phyloP scores from a whole-genome alignment of 108 stramenopile genomes.

The Cyclotella choctawhatcheeana region DNA sequence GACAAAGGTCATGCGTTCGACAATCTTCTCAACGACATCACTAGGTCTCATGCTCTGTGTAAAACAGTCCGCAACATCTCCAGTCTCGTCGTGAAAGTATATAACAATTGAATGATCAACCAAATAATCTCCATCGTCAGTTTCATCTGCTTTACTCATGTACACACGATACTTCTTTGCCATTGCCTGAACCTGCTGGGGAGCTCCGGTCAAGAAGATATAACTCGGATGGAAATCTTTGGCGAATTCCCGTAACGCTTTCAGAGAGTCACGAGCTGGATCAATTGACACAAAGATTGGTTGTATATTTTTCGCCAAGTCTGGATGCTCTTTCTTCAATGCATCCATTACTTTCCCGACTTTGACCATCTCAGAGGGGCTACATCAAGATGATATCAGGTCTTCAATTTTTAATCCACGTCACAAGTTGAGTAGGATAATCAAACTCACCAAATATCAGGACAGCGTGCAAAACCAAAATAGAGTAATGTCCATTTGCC shows the following conservation, averaged over 20 bases:
- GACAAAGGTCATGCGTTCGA: conserved; percentile 80
- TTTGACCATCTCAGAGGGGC: conserved; percentile 98
- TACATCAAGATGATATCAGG: no score
- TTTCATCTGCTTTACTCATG: conserved; percentile 93
- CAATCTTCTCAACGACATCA: conserved; percentile 92
- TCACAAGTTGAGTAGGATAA: neutral
- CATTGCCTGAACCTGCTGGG: conserved; percentile 94
- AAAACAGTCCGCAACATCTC: conserved; percentile 97
- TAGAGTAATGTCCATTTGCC: conserved; percentile 95
- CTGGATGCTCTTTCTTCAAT: conserved; percentile 77
- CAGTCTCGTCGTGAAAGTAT: conserved; percentile 96
- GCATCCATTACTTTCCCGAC: conserved; percentile 92
- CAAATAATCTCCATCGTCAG: conserved; percentile 97
- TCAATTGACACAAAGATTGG: conserved; percentile 98
- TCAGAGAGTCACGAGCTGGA: conserved; percentile 96
- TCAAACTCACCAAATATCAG: conserved; percentile 93
- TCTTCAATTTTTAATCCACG: no score
- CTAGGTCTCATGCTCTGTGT: conserved; percentile 95
- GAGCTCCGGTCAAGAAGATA: conserved; percentile 92
- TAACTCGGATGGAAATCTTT: conserved; percentile 96
- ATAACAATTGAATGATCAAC: conserved; percentile 99
- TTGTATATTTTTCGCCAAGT: conserved; percentile 71
- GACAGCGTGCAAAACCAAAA: conserved; percentile 99
- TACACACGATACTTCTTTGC: conserved; percentile 98
- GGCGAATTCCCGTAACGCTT: conserved; percentile 90